Base-by-base conservation (phyloP, 306 rosid genomes). In the Phaseolus lunatus region DNA sequence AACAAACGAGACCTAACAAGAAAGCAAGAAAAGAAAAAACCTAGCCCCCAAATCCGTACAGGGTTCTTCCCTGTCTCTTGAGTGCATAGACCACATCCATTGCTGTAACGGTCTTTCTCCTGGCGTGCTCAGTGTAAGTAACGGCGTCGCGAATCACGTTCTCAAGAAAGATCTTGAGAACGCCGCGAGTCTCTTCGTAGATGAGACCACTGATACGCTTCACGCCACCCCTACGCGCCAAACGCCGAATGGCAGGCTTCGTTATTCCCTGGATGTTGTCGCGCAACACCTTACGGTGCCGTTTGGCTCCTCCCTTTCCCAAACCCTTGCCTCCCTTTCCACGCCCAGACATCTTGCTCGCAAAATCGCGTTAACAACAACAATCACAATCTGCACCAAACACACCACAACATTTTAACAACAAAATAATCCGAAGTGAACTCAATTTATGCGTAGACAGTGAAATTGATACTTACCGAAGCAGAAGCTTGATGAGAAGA, bases 241-340 rank as follows among this genome's bases (percentile, higher is more conserved):
- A 14, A 14, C 92, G 89, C 1, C 92, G 90, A 70, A 90, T 90
- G 0, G 96, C 96, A 0, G 96, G 96, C 79, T 90, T 90, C 0
- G 96, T 90, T 20, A 89, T 89, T 4, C 94, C 94, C 67, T 89
- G 94, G 15, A 89, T 86, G 85, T 90, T 88, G 13, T 90, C 95
- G 0, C 95, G 77, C 26, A 90, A 75, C 3, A 90, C 92, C 84
- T 90, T 90, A 62, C 92, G 87, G 45, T 89, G 93, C 0, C 96
- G 89, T 35, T 89, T 89, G 1, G 93, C 96, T 65, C 96, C 96
- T 9, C 96, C 96, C 67, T 91, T 91, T 1, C 96, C 96, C 83
- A 91, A 68, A 0, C 93, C 93, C 86, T 91, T 91, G n/a, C 96
- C 93, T 9, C 96, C 92, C 76, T 91, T 91, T 58, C 96, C 96